Percentiles rank a stretch among this genome's conserved stretches.
Conservation (phyloP, 176 grass and related monocot species). For the Bolboschoenus planiculmis region DNA sequence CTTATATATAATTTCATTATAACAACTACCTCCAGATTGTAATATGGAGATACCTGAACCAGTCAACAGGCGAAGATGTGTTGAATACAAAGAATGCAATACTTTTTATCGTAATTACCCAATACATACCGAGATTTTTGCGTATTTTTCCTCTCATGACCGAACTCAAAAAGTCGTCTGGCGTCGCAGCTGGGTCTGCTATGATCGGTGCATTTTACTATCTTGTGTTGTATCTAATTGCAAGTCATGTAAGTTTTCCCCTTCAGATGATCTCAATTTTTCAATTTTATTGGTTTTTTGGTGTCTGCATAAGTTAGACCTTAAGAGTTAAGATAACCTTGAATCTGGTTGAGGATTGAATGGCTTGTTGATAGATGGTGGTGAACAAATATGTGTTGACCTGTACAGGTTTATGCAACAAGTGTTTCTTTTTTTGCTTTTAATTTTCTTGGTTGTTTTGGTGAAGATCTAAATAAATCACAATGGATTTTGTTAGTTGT, state of each 20-base stretch:
- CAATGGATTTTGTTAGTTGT: too few relatives aligned
- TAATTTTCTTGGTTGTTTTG: neutral
- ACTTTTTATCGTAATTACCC: slow-evolving; percentile 42
- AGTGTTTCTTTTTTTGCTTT: neutral
- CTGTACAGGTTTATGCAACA: neutral
- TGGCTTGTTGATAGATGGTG: neutral
- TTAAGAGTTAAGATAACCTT: neutral
- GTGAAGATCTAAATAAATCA: neutral
- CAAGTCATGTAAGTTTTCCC: slow-evolving; percentile 57
- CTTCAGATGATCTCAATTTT: neutral
- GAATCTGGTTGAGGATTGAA: neutral
- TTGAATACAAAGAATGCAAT: slow-evolving; percentile 50
- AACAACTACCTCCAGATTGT: slow-evolving; percentile 23
- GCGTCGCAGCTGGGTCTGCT: slow-evolving; percentile 65
- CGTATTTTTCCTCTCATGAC: slow-evolving; percentile 54
- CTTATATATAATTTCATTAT: neutral
- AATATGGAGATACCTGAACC: slow-evolving; percentile 47
- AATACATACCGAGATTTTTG: slow-evolving; percentile 60
- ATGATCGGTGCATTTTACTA: slow-evolving; percentile 71
- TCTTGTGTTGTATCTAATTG: slow-evolving; percentile 73
- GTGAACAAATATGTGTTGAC: neutral
- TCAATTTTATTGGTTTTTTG: neutral
- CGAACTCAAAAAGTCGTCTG: slow-evolving; percentile 64
- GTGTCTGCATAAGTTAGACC: neutral
- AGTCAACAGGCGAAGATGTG: slow-evolving; percentile 35